These are phyloP conservation scores for Dicorynia guianensis DNA, from an alignment of 306 rosid genomes.

Conservation along the genomic window DNA sequence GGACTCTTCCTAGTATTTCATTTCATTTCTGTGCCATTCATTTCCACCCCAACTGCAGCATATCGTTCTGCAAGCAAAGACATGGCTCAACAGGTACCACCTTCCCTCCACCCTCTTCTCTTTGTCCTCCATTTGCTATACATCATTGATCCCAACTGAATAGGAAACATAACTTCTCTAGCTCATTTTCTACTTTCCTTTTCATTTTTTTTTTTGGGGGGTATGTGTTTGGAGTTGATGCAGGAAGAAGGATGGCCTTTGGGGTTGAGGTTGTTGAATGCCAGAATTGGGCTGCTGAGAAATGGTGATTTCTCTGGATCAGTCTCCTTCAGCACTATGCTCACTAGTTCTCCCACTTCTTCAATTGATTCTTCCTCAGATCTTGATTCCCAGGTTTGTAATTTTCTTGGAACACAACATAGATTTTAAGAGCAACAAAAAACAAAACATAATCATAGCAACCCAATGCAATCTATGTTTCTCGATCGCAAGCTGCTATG, in stretches of 20 bases:
- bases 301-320: conserved; percentile 64
- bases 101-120: neutral
- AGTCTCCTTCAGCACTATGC: conserved; percentile 73
- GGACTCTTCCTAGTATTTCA: conserved; percentile 27
- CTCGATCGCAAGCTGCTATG: neutral
- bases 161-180: neutral
- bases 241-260: conserved; percentile 93
- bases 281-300: conserved; percentile 64
- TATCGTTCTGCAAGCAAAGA: neutral
- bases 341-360: conserved; percentile 59
- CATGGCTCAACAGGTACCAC: conserved; percentile 69
- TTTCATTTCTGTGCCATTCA: neutral
- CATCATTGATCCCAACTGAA: neutral
- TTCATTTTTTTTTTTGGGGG: neutral
- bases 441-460: neutral
- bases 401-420: neutral
- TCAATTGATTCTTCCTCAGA: conserved; percentile 64
- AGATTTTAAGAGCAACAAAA: neutral
- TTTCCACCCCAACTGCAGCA: neutral
- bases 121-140: neutral
- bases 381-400: conserved; percentile 69
- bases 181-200: neutral
- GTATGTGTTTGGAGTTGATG: conserved; percentile 7
- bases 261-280: conserved; percentile 71
- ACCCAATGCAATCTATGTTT: neutral